Percentiles rank a stretch among this genome's conserved stretches.
Evolutionary conservation across 352 stramenopile species (phyloP).

Genomic region (Plasmopara halstedii): DNA sequence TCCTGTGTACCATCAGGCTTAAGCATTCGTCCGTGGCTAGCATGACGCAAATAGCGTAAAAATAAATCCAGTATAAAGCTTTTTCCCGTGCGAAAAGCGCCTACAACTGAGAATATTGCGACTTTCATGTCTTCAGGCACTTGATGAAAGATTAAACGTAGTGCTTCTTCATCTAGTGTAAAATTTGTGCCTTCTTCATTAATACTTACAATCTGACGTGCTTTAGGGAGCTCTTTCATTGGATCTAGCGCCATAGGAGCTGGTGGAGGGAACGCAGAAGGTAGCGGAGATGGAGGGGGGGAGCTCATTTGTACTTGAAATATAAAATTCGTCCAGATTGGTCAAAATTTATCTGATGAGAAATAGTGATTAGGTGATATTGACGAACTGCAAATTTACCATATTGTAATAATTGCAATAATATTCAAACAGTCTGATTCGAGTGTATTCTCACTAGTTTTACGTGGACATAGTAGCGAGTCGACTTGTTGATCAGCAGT

Average conservation of each 20-base stretch:
- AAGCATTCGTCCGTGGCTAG: constrained; percentile 42
- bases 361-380: too few relatives aligned
- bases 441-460: too few relatives aligned
- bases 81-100: constrained; percentile 98
- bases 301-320: too few relatives aligned
- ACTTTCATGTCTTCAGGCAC: constrained; percentile 94
- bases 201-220: constrained; percentile 78
- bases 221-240: constrained; percentile 28
- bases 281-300: constrained; percentile 1
- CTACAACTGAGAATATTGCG: constrained; percentile 96
- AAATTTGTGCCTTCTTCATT: constrained; percentile 85
- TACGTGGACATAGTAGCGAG: too few relatives aligned
- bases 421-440: too few relatives aligned
- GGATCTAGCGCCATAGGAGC: constrained; percentile 16
- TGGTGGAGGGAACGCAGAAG: constrained; percentile 4
- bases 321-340: too few relatives aligned
- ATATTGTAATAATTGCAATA: too few relatives aligned
- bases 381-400: too few relatives aligned
- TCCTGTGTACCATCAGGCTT: constrained; percentile 36
- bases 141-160: constrained; percentile 66
- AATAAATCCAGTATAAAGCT: constrained; percentile 98
- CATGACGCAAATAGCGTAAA: constrained; percentile 91
- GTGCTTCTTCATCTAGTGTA: constrained; percentile 59
- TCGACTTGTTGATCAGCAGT: too few relatives aligned
- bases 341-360: too few relatives aligned